These are phyloP conservation scores for Kodamaea restingae DNA, from an alignment of 805 yeast species.

Conservation along the genomic window DNA sequence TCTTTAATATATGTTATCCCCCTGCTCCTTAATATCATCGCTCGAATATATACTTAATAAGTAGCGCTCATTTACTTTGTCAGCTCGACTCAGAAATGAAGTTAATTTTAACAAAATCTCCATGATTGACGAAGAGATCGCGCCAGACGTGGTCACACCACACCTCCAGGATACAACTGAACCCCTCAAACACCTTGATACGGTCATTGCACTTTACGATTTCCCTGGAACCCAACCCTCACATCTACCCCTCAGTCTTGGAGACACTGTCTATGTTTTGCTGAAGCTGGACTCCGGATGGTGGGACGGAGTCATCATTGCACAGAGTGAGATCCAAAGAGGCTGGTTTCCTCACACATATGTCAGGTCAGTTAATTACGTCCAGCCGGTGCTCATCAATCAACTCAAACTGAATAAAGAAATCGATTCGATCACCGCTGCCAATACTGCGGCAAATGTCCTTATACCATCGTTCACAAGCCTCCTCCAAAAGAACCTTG, in stretches of 20 bases:
- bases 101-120: too few species aligned
- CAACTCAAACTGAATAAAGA: constrained; percentile 37
- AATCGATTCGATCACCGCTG: constrained; percentile 41
- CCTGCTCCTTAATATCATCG: too few species aligned
- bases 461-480: constrained; percentile 39
- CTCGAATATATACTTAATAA: too few species aligned
- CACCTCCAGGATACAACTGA: constrained; percentile 20
- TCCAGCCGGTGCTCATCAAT: constrained; percentile 34
- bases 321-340: constrained; percentile 43
- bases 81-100: too few species aligned
- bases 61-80: too few species aligned
- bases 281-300: constrained; percentile 63
- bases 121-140: constrained; percentile 26
- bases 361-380: constrained; percentile 45
- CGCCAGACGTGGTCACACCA: constrained; percentile 38
- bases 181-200: constrained; percentile 44
- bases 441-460: constrained; percentile 45
- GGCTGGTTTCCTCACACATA: constrained; percentile 86
- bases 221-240: constrained; percentile 51
- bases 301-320: constrained; percentile 75
- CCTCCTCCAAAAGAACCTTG: constrained; percentile 31
- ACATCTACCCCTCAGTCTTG: constrained; percentile 51
- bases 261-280: constrained; percentile 70
- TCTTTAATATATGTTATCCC: too few species aligned
- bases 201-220: constrained; percentile 56